Base-by-base conservation (phyloP, 768 basidiomycete species). In the Trametes maxima region DNA sequence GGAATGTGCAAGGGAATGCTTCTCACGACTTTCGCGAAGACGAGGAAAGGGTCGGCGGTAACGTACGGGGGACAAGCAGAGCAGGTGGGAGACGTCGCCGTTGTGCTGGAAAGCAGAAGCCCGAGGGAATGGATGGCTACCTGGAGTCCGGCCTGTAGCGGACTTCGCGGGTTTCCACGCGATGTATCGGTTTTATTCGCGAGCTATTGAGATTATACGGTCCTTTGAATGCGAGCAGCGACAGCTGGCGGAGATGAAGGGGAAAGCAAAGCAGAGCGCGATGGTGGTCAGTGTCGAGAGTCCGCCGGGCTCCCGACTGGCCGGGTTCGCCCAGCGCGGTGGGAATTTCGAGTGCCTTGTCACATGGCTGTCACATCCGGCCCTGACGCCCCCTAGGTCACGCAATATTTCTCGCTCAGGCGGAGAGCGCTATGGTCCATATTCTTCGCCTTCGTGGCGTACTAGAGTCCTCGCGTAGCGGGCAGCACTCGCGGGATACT, bases 1-100 rank as follows among this genome's bases (percentile, higher is more conserved):
- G 65, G 65, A 62, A 65, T 42, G 39, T 44, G 44, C 57, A 21
- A 48, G 60, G 46, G 43, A 54, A 62, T 39, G 22, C 61, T 59
- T 57, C 61, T 60, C 65, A 66, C 65, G 61, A 47, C 16, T 49
- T 35, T 59, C 50, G 49, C 53, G 61, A 28, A 44, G 33, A 62
- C 36, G 50, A 47, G 45, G 52, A 40, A 50, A 44, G 36, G 39
- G 55, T 48, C 21, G 39, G 50, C 48, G 47, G 46, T 48, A 43
- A 47, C 37, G 51, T 16, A 45, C 22, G 55, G 17, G 24, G 28
- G 14, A 50, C 58, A 12, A 56, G 47, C 17, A 36, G 62, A 60
- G 53, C 45, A 53, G 59, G 62, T 60, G 62, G 56, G 57, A 63
- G 58, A 52, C 36, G 57, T 59, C 35, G 53, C 62, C 62, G 57